phyloP scores from a whole-genome alignment of 805 yeast species.

The Saccharomycopsis malanga region DNA sequence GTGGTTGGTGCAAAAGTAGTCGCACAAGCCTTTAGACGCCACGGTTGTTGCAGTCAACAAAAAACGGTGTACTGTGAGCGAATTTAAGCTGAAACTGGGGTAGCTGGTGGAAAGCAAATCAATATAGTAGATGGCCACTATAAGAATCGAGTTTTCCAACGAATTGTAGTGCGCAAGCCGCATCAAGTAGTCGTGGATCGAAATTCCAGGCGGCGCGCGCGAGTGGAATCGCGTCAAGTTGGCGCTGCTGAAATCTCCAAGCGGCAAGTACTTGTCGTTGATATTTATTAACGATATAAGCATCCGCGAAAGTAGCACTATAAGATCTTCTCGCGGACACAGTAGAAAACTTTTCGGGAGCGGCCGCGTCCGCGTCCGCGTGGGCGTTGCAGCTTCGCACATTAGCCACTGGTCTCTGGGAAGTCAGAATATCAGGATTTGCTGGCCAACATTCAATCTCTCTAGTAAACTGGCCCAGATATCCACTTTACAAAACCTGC shows the following conservation, averaged over 20 bases:
- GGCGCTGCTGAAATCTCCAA: slow-evolving; percentile 30
- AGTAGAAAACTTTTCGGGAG: slow-evolving; percentile 51
- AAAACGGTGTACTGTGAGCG: slow-evolving; percentile 90
- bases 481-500: no score
- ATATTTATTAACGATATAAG: slow-evolving; percentile 62
- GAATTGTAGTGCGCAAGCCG: slow-evolving; percentile 80
- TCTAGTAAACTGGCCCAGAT: no score
- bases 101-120: slow-evolving; percentile 76
- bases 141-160: slow-evolving; percentile 72
- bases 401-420: no score
- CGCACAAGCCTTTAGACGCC: slow-evolving; percentile 87
- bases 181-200: slow-evolving; percentile 67
- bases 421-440: no score
- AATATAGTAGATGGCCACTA: slow-evolving; percentile 82
- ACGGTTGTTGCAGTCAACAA: slow-evolving; percentile 84
- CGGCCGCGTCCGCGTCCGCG: no score
- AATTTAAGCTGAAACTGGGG: slow-evolving; percentile 74
- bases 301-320: slow-evolving; percentile 72
- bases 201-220: slow-evolving; percentile 82
- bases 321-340: slow-evolving; percentile 64
- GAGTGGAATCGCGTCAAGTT: slow-evolving; percentile 86
- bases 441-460: no score
- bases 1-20: slow-evolving; percentile 85
- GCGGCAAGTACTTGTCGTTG: slow-evolving; percentile 50
- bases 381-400: no score